Evolutionary conservation across 805 yeast genomes (phyloP).

Genomic region (Teunomyces barrocoloradensis): DNA sequence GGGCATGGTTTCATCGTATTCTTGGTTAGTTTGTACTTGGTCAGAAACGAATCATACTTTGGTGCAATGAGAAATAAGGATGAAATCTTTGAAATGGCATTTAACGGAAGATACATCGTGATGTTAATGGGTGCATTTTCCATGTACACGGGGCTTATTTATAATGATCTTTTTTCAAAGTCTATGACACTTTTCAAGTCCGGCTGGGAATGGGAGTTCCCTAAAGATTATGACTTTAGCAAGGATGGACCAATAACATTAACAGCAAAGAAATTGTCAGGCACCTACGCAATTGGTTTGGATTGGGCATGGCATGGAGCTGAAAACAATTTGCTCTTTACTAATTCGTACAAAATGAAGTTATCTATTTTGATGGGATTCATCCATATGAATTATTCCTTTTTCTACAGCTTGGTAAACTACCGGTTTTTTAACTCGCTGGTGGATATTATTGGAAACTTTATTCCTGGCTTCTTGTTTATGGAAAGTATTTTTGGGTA

Average conservation of each 20-base stretch:
- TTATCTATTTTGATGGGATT: constrained; percentile 93
- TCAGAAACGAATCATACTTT: constrained; percentile 70
- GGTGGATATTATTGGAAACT: constrained; percentile 88
- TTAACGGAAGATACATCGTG: constrained; percentile 84
- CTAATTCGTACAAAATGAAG: constrained; percentile 97
- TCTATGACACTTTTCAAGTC: constrained; percentile 84
- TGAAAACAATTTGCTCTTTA: constrained; percentile 83
- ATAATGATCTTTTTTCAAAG: constrained; percentile 90
- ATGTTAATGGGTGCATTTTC: constrained; percentile 92
- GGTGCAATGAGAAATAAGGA: constrained; percentile 66
- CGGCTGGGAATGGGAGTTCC: constrained; percentile 85
- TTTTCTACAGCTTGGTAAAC: constrained; percentile 80
- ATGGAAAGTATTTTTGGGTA: constrained; percentile 98
- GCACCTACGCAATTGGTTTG: constrained; percentile 77
- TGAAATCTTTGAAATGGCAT: constrained; percentile 97
- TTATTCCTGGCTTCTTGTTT: constrained; percentile 88
- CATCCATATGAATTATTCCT: constrained; percentile 90
- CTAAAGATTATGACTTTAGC: constrained; percentile 65
- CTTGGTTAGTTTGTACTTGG: constrained; percentile 67
- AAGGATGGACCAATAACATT: constrained; percentile 45
- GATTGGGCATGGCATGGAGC: constrained; percentile 98
- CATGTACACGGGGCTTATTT: constrained; percentile 90
- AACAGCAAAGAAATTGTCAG: constrained; percentile 60
- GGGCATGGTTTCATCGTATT: constrained; percentile 92
- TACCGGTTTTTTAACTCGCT: constrained; percentile 62